A percentile compares a stretch with the other conserved stretches of the same genome.
Evolutionary conservation across 2,329 filamentous ascomycete genomes (phyloP).

Genomic region (Aspergillaceae sp.): DNA sequence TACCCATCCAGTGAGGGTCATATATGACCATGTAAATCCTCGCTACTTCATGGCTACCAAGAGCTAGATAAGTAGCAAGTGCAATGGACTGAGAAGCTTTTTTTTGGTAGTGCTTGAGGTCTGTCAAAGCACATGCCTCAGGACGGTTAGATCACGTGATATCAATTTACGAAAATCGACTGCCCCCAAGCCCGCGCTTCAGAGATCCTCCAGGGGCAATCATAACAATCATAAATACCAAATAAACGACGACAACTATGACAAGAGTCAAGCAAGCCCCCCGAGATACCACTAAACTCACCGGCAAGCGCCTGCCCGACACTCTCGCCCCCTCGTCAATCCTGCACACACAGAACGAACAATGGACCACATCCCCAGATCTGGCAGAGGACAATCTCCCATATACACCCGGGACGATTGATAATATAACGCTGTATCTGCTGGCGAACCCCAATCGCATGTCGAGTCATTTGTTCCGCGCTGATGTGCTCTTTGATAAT

Average conservation of each 20-base stretch:
- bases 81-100: too few species aligned
- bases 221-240: too few species aligned
- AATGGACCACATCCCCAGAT: slow-evolving; percentile 28
- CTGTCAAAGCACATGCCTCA: too few species aligned
- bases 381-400: slow-evolving; percentile 17
- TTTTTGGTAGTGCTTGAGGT: too few species aligned
- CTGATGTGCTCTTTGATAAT: slow-evolving; percentile 53
- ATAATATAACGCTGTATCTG: slow-evolving; percentile 44
- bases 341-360: slow-evolving; percentile 11
- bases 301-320: slow-evolving; percentile 19
- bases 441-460: slow-evolving; percentile 50
- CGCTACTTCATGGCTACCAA: too few species aligned
- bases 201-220: background rate
- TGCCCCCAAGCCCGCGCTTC: background rate
- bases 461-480: slow-evolving; percentile 51
- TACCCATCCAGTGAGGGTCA: too few species aligned
- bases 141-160: too few species aligned
- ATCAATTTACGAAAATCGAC: background rate
- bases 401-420: slow-evolving; percentile 23
- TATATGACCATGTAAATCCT: too few species aligned
- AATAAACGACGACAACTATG: slow-evolving; percentile 1
- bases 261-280: slow-evolving; percentile 11
- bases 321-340: slow-evolving; percentile 19
- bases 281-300: slow-evolving; percentile 16
- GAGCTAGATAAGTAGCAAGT: too few species aligned